Percentiles rank a stretch among this genome's conserved stretches.
phyloP scores from a whole-genome alignment of 2,329 filamentous ascomycete genomes.

The Epichloe coenophiala region DNA sequence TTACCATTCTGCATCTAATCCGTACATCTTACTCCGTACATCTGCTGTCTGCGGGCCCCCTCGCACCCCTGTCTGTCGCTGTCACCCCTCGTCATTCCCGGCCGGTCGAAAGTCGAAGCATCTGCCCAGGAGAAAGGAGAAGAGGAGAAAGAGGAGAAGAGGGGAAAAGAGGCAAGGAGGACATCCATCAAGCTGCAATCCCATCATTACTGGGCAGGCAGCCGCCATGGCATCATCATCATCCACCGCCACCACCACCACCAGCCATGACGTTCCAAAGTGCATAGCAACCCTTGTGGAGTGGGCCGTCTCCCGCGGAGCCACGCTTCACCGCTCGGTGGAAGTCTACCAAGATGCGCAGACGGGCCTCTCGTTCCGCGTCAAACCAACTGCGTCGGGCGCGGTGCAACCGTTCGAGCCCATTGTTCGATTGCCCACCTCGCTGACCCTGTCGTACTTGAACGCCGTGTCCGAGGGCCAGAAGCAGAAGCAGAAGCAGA shows the following conservation, averaged over 20 bases:
- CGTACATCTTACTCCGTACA: too few species aligned
- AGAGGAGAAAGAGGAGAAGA: too few species aligned
- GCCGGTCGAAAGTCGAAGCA: too few species aligned
- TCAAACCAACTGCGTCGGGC: slow-evolving; percentile 20
- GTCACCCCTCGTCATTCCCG: too few species aligned
- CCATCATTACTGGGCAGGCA: too few species aligned
- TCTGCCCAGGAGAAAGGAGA: too few species aligned
- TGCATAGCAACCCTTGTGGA: slow-evolving; percentile 23
- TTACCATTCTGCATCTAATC: too few species aligned
- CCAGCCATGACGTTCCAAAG: neutral
- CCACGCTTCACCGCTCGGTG: slow-evolving; percentile 34
- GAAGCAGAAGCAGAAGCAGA: neutral
- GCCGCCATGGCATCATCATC: neutral
- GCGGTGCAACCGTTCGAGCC: slow-evolving; percentile 23
- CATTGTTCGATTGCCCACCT: slow-evolving; percentile 39
- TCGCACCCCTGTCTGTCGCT: too few species aligned
- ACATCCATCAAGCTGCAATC: too few species aligned
- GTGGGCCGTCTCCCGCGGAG: slow-evolving; percentile 36
- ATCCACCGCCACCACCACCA: neutral
- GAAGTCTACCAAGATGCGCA: slow-evolving; percentile 37
- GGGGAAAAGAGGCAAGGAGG: too few species aligned
- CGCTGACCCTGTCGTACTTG: slow-evolving; percentile 43
- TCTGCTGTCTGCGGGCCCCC: too few species aligned
- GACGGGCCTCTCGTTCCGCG: slow-evolving; percentile 42
- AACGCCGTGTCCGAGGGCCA: slow-evolving; percentile 29